Conservation (phyloP, 768 basidiomycete species). For the Russula lepida region DNA sequence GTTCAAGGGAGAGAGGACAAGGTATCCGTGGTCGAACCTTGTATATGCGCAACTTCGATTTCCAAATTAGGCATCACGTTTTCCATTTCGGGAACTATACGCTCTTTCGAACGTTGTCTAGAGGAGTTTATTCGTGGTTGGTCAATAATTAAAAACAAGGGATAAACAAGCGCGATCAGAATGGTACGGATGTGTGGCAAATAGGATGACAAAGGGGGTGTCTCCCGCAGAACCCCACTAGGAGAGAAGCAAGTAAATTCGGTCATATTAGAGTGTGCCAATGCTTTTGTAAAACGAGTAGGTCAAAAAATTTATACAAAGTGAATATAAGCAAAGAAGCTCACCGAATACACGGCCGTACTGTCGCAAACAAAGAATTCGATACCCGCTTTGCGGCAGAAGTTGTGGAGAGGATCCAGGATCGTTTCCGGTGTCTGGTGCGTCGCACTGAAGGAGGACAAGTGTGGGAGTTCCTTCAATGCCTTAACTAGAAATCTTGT, state of each 20-base stretch:
- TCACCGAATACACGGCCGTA: constrained; percentile 8
- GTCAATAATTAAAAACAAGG: background rate
- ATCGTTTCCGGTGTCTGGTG: background rate
- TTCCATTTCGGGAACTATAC: constrained; percentile 6
- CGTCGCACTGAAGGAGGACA: constrained; percentile 1
- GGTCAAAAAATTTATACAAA: background rate
- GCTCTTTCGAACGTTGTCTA: background rate
- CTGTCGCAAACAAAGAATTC: constrained; percentile 7
- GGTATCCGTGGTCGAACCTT: background rate
- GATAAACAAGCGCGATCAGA: background rate
- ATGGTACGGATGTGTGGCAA: background rate
- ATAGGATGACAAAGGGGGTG: background rate
- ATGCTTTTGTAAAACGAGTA: constrained; percentile 3
- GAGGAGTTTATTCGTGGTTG: background rate
- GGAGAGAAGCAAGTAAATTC: background rate
- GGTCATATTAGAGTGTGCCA: constrained; percentile 13
- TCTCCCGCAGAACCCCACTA: background rate
- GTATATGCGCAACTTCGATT: background rate
- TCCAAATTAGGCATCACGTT: constrained; percentile 6
- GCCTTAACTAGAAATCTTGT: constrained; percentile 5
- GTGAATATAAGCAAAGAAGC: background rate
- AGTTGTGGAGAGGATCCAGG: constrained; percentile 3
- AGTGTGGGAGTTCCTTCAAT: constrained; percentile 6
- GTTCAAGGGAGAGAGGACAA: background rate
- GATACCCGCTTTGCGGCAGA: constrained; percentile 4